Evolutionary conservation across 2,329 filamentous ascomycete genomes (phyloP).

Genomic region (Calonectria ilicicola): DNA sequence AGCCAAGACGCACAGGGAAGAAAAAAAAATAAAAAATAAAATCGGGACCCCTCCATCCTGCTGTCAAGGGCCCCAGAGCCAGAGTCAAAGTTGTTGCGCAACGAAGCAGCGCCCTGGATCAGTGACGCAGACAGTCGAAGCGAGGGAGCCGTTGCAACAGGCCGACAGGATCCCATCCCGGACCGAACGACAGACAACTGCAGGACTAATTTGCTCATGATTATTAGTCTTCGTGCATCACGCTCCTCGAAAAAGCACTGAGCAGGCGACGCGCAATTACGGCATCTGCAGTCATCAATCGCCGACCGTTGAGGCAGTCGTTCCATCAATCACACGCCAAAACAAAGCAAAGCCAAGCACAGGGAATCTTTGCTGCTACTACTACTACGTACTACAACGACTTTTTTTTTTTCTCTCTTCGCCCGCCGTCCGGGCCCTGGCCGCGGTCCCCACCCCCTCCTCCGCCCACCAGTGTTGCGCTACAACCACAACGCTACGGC

Average conservation of each 20-base stretch:
- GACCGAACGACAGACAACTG: background rate
- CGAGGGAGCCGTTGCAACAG: background rate
- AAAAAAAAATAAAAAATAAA: background rate
- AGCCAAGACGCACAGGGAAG: slow-evolving; percentile 5
- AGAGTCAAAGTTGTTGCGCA: background rate
- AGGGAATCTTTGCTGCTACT: background rate
- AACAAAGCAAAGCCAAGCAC: background rate
- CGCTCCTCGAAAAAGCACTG: slow-evolving; percentile 1
- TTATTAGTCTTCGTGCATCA: slow-evolving; percentile 3
- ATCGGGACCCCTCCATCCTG: background rate
- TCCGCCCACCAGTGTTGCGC: slow-evolving; percentile 15
- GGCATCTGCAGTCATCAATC: slow-evolving; percentile 3
- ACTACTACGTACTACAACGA: no score
- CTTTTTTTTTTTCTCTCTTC: background rate
- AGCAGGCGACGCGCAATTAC: slow-evolving; percentile 2
- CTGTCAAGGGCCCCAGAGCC: background rate
- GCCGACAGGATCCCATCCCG: background rate
- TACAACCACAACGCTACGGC: slow-evolving; percentile 18
- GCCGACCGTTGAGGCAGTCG: slow-evolving; percentile 8
- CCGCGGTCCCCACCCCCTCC: slow-evolving; percentile 25
- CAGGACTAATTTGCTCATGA: background rate
- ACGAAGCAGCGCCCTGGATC: background rate
- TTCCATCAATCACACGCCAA: slow-evolving; percentile 14
- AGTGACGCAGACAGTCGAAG: background rate
- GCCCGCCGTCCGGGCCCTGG: background rate